Evolutionary conservation across 257 asterid species (phyloP), one percentile per base, ranked within the genome.

Genomic region (Capsicum pubescens): DNA sequence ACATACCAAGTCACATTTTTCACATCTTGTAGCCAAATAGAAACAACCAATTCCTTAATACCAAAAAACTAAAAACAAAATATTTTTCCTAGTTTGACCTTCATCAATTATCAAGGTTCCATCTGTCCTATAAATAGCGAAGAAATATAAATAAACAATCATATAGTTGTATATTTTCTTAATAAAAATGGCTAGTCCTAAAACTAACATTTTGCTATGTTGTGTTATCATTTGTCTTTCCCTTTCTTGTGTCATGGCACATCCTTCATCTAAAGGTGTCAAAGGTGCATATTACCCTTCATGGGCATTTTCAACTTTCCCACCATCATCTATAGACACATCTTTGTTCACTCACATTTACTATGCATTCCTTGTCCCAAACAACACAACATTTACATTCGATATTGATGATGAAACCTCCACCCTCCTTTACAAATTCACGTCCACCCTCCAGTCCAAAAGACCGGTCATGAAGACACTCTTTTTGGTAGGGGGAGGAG

Each of bases 271-370:
- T 63, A 32, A 19, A 39, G 72, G 86, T 7, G 78, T 95, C 85
- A 95, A 91, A 84, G 98, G 97, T 14, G 95, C 83, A 9, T 94
- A 94, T 70, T 94, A 86, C 59, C 94, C 98, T 36, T 89, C 97
- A 3, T 91, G 94, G 97, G 82, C 85, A 26, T 19, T 12, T 12
- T 87, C 88, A 15, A 15, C 42, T 21, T 79, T 89, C 7, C 80
- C 87, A 42, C 92, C 93, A 16, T 91, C 96, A 12, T 81, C 94
- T 69, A 92, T 94, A 57, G 87, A 91, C 78, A 87, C 98, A 0
- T 72, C 87, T 19, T 84, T 86, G 7, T 94, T 84, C 89, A 91
- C 96, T 13, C 98, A 94, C 85, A 56, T 93, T 21, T 94, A 90
- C 89, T 94, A 92, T 39, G 94, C 97, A 59, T 94, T 94, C 71